Base-by-base conservation (phyloP, 2,329 filamentous ascomycete species). In the Trichophyton mentagrophytes region DNA sequence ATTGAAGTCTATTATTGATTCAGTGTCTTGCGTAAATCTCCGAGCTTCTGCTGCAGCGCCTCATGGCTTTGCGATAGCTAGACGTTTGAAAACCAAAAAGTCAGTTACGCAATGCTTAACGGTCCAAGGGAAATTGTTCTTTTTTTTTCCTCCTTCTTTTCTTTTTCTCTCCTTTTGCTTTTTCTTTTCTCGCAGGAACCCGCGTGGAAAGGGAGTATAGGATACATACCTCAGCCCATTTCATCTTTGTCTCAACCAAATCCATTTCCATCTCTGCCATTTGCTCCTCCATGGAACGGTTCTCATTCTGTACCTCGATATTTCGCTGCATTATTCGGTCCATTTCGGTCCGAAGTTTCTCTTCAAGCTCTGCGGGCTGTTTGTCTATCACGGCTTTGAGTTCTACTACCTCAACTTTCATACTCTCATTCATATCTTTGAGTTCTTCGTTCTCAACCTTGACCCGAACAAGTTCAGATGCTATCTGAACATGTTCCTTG, bases 381-480 rank as follows among this genome's bases (percentile, higher is more conserved):
- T 85, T 87, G 70, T 96, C 89, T 33, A 97, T 90, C 42, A 97
- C 86, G 55, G 85, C 83, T 69, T 89, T 86, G 62, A 99, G 79
- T 74, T 96, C 91, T 60, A 83, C 82, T 20, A 96, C 90, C 72
- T 96, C 90, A 8, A 87, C 85, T 70, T 85, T 88, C 65, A 97
- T 78, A 56, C 85, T 88, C 73, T 99, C 93, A 67, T 96, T 96
- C 72, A 90, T 83, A 68, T 99, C 93, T 53, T 84, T 84, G 44
- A 99, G 78, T 70, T 90, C 87, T 70, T 96, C 88, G 67, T 97
- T 97, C 69, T 95, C 87, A 3, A 99, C 89, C 73, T 97, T 96
- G 47, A 89, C 87, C 66, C 87, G 87, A 38, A 99, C 90, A 49
- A 99, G 79, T 68, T 97, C 90, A 0, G 90, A 96, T 0, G 92